A percentile compares a stretch with the other conserved stretches of the same genome.
These are phyloP conservation scores for Globisporangium cylindrosporum DNA, from an alignment of 352 stramenopile species.

Conservation along the genomic window DNA sequence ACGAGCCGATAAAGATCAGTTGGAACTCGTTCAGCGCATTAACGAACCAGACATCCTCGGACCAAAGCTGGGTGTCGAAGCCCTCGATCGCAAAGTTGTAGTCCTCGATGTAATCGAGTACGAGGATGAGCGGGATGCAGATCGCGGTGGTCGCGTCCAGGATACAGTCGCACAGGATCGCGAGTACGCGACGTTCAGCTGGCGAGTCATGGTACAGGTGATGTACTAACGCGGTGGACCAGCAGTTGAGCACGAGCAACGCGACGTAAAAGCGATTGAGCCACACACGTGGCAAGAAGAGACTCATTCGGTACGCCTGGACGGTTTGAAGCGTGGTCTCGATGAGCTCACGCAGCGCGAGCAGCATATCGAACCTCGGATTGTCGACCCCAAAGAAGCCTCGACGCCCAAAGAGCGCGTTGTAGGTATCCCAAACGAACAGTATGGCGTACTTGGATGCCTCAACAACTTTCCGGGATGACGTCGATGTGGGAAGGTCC, in stretches of 20 bases:
- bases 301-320: slow-evolving; percentile 2
- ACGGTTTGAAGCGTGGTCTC: neutral
- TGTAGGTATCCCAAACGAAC: too few relatives aligned
- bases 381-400: too few relatives aligned
- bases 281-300: neutral
- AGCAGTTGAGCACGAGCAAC: slow-evolving; percentile 11
- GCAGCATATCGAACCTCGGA: too few relatives aligned
- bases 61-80: neutral
- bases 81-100: neutral
- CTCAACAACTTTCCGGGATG: too few relatives aligned
- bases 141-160: slow-evolving; percentile 1
- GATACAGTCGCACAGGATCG: slow-evolving; percentile 7
- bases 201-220: slow-evolving; percentile 7
- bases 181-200: neutral
- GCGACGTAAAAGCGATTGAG: slow-evolving; percentile 3
- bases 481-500: too few relatives aligned
- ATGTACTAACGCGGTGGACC: neutral
- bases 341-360: neutral
- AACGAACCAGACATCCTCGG: slow-evolving; percentile 4
- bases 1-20: neutral
- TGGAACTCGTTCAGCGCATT: slow-evolving; percentile 7
- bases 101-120: neutral
- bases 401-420: too few relatives aligned
- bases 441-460: too few relatives aligned
- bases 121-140: slow-evolving; percentile 1